Evolutionary conservation across 345 rosid genomes (phyloP), one percentile per base, ranked within the genome.

Genomic region (Linum lewisii): DNA sequence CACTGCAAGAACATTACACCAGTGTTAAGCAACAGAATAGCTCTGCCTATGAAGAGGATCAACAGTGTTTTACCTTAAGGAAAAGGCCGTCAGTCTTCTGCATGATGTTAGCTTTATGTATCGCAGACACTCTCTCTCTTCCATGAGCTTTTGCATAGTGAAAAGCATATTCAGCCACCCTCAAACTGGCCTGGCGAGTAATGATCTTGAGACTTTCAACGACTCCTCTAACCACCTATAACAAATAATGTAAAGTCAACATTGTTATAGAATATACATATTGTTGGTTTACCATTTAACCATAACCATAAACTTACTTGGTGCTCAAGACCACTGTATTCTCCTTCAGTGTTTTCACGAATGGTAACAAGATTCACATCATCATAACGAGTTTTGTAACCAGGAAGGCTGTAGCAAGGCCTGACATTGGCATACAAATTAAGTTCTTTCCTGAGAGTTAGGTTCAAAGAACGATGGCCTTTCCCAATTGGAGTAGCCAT

Each of bases 401-500:
- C 97, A 29, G 91, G 90, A 62, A 94, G 99, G 70, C 97, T 90
- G 77, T 90, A 77, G 78, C 99, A 94, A 64, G 99, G 99, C 80
- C 99, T 82, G 34, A 94, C 97, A 70, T 94, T 90, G 67, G 99
- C 97, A 64, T 87, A 90, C 61, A 94, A 70, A 70, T 94, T 90
- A 64, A 94, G 90, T 58, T 94, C 99, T 75, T 94, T 94, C 83
- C 99, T 81, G 34, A 90, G 78, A 51, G 97, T 90, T 57, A 90
- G 76, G 55, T 90, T 94, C 85, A 94, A 72, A 57, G 99, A 94
- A 54, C 99, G 87, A 68, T 94, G 99, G 58, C 99, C 99, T 73
- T 94, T 94, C 51, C 99, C 99, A 68, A 94, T 90, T 19, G 99
- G 97, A n/a, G 99, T 94, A 2, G 99, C 99, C 97, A 94, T 94